Percentiles rank a stretch among this genome's conserved stretches.
Evolutionary conservation across 2,329 filamentous ascomycete genomes (phyloP).

Genomic region (Mycosphaerella sp.): DNA sequence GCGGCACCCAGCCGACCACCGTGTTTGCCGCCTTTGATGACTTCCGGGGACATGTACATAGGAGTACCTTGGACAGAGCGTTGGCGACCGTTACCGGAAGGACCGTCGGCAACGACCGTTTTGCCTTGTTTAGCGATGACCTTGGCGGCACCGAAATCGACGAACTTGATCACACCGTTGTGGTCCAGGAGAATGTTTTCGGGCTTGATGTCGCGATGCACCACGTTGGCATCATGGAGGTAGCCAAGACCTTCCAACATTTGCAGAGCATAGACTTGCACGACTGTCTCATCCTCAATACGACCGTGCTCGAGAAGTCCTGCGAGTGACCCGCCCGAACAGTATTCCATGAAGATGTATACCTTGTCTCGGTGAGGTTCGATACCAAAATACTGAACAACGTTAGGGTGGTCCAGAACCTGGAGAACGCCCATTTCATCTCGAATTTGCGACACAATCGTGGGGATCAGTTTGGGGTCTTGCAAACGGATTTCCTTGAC

Average conservation of each 20-base stretch:
- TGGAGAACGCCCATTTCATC: conserved; percentile 97
- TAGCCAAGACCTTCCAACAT: conserved; percentile 91
- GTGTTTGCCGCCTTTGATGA: conserved; percentile 86
- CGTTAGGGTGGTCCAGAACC: conserved; percentile 92
- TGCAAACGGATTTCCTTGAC: conserved; percentile 98
- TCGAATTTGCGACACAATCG: conserved; percentile 85
- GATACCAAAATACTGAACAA: conserved; percentile 96
- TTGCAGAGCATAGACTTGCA: conserved; percentile 93
- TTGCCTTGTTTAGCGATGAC: conserved; percentile 91
- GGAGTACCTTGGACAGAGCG: conserved; percentile 97
- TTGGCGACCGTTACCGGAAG: conserved; percentile 31
- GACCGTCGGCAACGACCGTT: conserved; percentile 60
- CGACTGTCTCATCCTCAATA: conserved; percentile 95
- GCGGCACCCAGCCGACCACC: conserved; percentile 75
- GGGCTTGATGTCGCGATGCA: conserved; percentile 96
- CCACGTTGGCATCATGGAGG: conserved; percentile 83
- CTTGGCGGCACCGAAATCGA: conserved; percentile 96
- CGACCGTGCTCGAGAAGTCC: conserved; percentile 87
- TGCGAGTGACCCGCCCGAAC: conserved; percentile 87
- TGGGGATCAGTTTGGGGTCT: conserved; percentile 91
- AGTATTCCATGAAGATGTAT: conserved; percentile 99
- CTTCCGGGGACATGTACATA: conserved; percentile 99
- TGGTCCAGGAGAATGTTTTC: conserved; percentile 96
- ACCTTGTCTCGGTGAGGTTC: conserved; percentile 98
- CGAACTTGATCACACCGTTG: conserved; percentile 97